Conservation (phyloP, 768 basidiomycete genomes). For the Sistotremastrum suecicum region DNA sequence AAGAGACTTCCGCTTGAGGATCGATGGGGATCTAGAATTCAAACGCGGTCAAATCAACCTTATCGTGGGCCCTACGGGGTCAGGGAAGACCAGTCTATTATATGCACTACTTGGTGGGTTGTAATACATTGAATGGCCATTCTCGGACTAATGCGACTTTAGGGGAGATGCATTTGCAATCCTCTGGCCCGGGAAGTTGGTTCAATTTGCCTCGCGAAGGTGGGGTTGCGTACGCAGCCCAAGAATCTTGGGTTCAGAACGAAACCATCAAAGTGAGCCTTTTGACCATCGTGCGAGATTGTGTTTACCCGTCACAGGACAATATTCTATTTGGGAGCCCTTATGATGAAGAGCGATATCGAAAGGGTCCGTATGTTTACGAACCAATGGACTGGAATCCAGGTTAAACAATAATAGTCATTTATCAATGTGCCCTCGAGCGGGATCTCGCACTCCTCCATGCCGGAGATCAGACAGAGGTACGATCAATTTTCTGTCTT, state of each 20-base stretch:
- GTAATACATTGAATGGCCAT: no score
- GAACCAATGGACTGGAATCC: neutral
- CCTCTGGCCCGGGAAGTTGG: conserved; percentile 38
- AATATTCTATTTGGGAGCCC: conserved; percentile 26
- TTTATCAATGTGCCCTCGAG: conserved; percentile 18
- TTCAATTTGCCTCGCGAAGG: conserved; percentile 52
- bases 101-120: no score
- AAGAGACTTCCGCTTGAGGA: conserved; percentile 33
- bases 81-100: conserved; percentile 3
- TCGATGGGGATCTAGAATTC: conserved; percentile 44
- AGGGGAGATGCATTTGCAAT: conserved; percentile 55
- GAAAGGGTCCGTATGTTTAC: conserved; percentile 10
- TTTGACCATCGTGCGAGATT: neutral
- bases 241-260: conserved; percentile 79
- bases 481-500: conserved; percentile 3
- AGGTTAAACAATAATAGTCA: conserved; percentile 7
- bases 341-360: conserved; percentile 22
- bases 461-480: conserved; percentile 26
- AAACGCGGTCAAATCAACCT: conserved; percentile 38
- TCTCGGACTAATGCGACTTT: neutral
- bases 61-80: conserved; percentile 42
- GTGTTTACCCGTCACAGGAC: conserved; percentile 9
- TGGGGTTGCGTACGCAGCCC: conserved; percentile 69
- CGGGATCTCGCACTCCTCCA: conserved; percentile 24
- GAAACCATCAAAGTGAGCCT: conserved; percentile 47